phyloP scores from a whole-genome alignment of 495 filamentous ascomycete genomes.

The Saxophila tyrrhenica region DNA sequence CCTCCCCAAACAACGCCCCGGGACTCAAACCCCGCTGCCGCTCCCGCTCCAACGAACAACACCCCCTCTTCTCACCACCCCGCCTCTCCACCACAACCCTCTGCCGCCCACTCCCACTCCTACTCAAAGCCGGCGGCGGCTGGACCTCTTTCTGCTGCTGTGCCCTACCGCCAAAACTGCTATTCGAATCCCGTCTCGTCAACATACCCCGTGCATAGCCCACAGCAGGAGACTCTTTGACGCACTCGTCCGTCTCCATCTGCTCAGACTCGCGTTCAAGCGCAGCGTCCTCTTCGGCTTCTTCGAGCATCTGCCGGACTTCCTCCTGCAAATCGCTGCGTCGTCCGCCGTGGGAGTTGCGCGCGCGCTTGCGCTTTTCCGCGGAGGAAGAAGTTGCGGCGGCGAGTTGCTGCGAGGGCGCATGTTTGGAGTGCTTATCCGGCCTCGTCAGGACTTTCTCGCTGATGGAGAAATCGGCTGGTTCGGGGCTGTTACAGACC shows the following conservation, averaged over 20 bases:
- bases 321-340: conserved; percentile 52
- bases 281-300: background rate
- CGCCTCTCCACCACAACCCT: conserved; percentile 26
- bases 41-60: too few relatives aligned
- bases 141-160: conserved; percentile 21
- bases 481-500: conserved; percentile 9
- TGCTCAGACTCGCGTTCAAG: background rate
- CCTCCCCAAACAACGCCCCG: too few relatives aligned
- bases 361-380: conserved; percentile 51
- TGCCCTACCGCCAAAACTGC: too few relatives aligned
- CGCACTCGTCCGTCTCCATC: conserved; percentile 12
- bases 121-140: conserved; percentile 24
- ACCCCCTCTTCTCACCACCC: conserved; percentile 47
- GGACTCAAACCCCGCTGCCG: too few relatives aligned
- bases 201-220: conserved; percentile 12
- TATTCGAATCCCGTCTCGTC: conserved; percentile 5
- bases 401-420: conserved; percentile 22
- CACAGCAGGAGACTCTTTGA: conserved; percentile 18
- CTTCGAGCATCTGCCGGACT: conserved; percentile 50
- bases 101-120: conserved; percentile 16
- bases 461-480: conserved; percentile 13
- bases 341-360: conserved; percentile 53
- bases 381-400: background rate
- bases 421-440: conserved; percentile 39
- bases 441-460: conserved; percentile 35